A percentile compares a stretch with the other conserved stretches of the same genome.
Conservation (phyloP, 371 early-diverging fungal species). For the Lichtheimia ornata region DNA sequence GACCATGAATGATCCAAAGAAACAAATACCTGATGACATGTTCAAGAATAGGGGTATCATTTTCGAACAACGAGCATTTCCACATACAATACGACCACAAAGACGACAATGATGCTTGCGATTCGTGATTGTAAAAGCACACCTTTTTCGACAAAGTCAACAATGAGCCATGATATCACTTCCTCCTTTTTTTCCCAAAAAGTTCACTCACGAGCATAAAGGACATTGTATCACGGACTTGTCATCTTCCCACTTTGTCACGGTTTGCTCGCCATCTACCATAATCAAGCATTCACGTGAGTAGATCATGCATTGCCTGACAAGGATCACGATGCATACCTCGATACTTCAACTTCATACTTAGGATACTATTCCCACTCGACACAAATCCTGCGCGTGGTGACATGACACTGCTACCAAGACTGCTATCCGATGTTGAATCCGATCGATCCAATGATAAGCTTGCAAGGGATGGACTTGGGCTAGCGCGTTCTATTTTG, state of each 20-base stretch:
- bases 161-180: background rate
- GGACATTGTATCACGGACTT: slow-evolving; percentile 52
- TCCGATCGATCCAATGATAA: slow-evolving; percentile 30
- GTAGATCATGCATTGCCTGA: background rate
- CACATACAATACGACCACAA: slow-evolving; percentile 78
- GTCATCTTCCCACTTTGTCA: slow-evolving; percentile 72
- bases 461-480: slow-evolving; percentile 24
- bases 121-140: slow-evolving; percentile 49
- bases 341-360: slow-evolving; percentile 50
- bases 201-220: slow-evolving; percentile 54
- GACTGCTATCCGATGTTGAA: slow-evolving; percentile 41
- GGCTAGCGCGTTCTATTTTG: slow-evolving; percentile 8
- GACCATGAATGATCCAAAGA: background rate
- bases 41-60: slow-evolving; percentile 56
- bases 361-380: slow-evolving; percentile 44
- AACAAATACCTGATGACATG: slow-evolving; percentile 54
- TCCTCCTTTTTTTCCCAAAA: no score
- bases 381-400: slow-evolving; percentile 37
- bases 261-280: slow-evolving; percentile 61
- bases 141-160: slow-evolving; percentile 22
- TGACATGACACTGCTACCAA: slow-evolving; percentile 36
- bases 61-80: slow-evolving; percentile 58
- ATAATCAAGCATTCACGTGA: background rate
- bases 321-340: slow-evolving; percentile 22
- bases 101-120: slow-evolving; percentile 83